A percentile compares a stretch with the other conserved stretches of the same genome.
Conservation (phyloP, 495 filamentous ascomycete species). For the Neurospora sp. region DNA sequence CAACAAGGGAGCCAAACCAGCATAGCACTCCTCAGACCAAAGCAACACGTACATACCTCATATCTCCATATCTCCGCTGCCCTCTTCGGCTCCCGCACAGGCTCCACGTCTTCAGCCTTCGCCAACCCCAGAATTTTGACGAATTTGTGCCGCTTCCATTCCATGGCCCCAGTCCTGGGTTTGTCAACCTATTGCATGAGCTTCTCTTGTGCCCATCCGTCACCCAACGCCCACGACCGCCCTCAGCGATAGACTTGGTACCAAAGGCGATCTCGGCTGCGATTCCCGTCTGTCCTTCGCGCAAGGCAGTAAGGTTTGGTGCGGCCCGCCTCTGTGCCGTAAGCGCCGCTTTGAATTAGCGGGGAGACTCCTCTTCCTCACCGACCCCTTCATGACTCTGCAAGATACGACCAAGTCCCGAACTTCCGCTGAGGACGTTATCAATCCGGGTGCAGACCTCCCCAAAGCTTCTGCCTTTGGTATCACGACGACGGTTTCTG, state of each 20-base stretch:
- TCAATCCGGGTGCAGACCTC: constrained; percentile 3
- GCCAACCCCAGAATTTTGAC: background rate
- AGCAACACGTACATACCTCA: background rate
- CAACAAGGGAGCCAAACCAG: background rate
- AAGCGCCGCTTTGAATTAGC: background rate
- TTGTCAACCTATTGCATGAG: background rate
- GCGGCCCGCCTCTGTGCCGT: background rate
- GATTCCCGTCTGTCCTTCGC: background rate
- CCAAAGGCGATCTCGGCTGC: background rate
- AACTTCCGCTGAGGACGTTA: constrained; percentile 6
- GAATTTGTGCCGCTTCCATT: background rate
- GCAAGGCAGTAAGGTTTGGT: background rate
- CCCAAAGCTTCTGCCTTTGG: constrained; percentile 1
- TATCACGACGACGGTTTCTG: background rate
- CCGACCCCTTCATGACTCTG: constrained; percentile 14
- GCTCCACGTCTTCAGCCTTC: constrained; percentile 1
- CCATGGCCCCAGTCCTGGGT: constrained; percentile 12
- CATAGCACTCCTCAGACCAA: background rate
- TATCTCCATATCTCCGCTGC: background rate
- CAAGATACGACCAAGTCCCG: constrained; percentile 5
- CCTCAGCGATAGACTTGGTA: background rate
- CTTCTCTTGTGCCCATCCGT: background rate
- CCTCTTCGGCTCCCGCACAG: background rate
- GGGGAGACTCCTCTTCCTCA: background rate
- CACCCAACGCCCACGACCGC: background rate